Base-by-base conservation (phyloP, 1,139 yeast genomes). In the Lodderomyces orthopsilosis region DNA sequence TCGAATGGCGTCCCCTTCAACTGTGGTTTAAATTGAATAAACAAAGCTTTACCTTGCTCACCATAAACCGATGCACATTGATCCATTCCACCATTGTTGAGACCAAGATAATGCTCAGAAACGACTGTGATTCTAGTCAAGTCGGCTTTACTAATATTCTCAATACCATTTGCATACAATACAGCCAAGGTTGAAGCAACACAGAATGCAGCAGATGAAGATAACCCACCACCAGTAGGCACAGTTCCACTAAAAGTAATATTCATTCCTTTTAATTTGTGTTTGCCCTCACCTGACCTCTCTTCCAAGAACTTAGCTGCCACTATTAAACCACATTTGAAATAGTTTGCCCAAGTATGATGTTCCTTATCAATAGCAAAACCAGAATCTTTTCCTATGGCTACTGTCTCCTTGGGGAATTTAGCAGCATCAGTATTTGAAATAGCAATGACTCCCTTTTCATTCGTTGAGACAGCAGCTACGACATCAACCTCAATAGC, bases 1-100 rank as follows among this genome's bases (percentile, higher is more conserved):
- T 66, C 61, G 55, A 80, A 72, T n/a, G 86, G 77, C 35, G 71
- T 65, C 12, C 81, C 89, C 34, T 63, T 65, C 42, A 84, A 66
- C 46, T 70, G 62, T 2, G 91, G 91, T 49, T 74, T 73, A 62
- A 83, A 84, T 49, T 78, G 79, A 36, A 84, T 81, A 50, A 77
- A 72, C 47, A 84, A 61, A 1, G 85, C 85, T 51, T 83, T 79
- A 47, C 71, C 74, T 37, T 63, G 66, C 52, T 77, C 80, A n/a
- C 90, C 90, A 53, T 77, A 83, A 19, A 84, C 74, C 2, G 85
- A 77, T 2, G 91, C 90, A 49, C 85, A 75, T 62, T 84, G 91
- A 58, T 84, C 91, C 86, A 84, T 78, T 36, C 91, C 91, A 19
- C 91, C 91, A 36, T 83, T 80, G 57, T 82, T 83, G 43, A 84